phyloP scores from a whole-genome alignment of 139 green algal genomes.

The Micractinium conductrix region DNA sequence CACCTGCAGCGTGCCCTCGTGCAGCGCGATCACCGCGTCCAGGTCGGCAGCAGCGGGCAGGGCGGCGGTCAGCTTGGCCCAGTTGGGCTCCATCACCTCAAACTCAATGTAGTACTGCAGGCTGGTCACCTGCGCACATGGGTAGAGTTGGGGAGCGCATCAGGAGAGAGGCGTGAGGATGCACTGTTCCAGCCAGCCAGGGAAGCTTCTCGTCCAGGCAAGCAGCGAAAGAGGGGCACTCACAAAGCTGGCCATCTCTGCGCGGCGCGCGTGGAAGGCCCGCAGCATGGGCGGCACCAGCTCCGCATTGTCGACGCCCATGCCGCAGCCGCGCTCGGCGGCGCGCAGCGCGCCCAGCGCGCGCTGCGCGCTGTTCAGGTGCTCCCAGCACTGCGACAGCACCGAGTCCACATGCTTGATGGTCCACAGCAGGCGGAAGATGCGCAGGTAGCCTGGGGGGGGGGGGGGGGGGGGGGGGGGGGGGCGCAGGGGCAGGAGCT shows the following conservation, averaged over 20 bases:
- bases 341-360: conserved; percentile 23
- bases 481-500: too few relatives aligned
- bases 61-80: conserved; percentile 58
- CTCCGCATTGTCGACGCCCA: conserved; percentile 25
- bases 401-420: conserved; percentile 86
- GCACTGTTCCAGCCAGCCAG: too few relatives aligned
- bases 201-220: too few relatives aligned
- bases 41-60: conserved; percentile 72
- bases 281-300: conserved; percentile 57
- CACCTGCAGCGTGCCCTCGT: conserved; percentile 74
- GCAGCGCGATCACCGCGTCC: conserved; percentile 82
- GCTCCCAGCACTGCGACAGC: conserved; percentile 75
- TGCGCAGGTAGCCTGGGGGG: conserved; percentile 74
- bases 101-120: conserved; percentile 96
- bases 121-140: too few relatives aligned
- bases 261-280: conserved; percentile 72
- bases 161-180: too few relatives aligned
- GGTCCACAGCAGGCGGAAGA: conserved; percentile 90
- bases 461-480: neutral
- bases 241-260: conserved; percentile 91
- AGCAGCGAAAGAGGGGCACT: too few relatives aligned
- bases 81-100: conserved; percentile 81
- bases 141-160: too few relatives aligned
- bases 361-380: conserved; percentile 69
- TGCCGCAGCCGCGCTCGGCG: conserved; percentile 27